A percentile compares a stretch with the other conserved stretches of the same genome.
Conservation (phyloP, 371 early-diverging fungal genomes). For the Mucor saturninus region DNA sequence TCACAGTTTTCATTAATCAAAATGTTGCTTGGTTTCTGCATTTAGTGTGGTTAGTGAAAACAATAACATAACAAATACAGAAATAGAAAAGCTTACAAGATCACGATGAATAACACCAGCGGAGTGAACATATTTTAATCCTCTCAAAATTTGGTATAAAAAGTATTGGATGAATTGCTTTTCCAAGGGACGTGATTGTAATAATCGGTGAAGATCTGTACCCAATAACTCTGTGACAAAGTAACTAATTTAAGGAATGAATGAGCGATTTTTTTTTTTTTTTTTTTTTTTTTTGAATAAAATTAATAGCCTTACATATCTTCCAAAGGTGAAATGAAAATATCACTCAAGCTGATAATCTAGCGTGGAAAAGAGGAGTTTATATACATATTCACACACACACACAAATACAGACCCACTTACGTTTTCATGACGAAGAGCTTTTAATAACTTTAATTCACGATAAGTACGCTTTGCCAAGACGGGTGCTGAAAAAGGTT, state of each 20-base stretch:
- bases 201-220: constrained; percentile 90
- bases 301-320: constrained; percentile 70
- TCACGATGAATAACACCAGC: constrained; percentile 96
- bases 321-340: constrained; percentile 90
- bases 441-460: constrained; percentile 90
- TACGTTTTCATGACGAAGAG: constrained; percentile 88
- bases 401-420: background rate
- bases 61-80: background rate
- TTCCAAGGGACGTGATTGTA: constrained; percentile 88
- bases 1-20: constrained; percentile 96
- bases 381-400: too few relatives aligned
- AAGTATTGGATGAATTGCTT: constrained; percentile 96
- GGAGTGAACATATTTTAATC: constrained; percentile 92
- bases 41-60: background rate
- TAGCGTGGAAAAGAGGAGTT: constrained; percentile 20
- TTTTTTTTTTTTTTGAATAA: background rate
- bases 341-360: constrained; percentile 87
- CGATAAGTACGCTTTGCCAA: constrained; percentile 93
- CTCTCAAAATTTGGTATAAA: constrained; percentile 92
- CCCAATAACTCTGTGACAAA: constrained; percentile 95
- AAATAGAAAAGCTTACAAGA: constrained; percentile 55
- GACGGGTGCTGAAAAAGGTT: constrained; percentile 89
- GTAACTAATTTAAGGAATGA: constrained; percentile 58
- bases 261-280: background rate
- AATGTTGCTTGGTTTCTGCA: constrained; percentile 94